Base-by-base conservation (phyloP, 1,139 yeast genomes). In the Geotrichum carabidarum region DNA sequence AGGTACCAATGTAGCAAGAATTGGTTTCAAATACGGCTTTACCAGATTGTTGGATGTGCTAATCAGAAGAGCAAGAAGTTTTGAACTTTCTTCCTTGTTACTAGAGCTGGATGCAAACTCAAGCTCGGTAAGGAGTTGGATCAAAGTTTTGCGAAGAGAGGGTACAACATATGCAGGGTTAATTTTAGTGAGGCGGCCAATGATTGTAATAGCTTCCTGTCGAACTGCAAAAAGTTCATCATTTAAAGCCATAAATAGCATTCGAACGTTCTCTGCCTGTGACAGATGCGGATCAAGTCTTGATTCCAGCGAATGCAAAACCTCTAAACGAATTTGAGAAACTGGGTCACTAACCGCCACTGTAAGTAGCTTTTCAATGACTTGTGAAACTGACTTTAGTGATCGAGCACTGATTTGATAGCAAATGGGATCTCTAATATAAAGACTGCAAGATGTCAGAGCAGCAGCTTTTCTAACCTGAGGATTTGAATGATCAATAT, bases 111-210 rank as follows among this genome's bases (percentile, higher is more conserved):
- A 80, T 2, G 96, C 86, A 68, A 84, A 90, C 62, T 90, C 95
- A 51, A 94, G 73, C 61, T 89, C 86, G 0, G 97, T 88, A 50
- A 94, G 71, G 17, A 91, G 75, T 68, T 93, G 97, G 51, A 94
- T 83, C 58, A 94, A 73, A 0, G 94, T 83, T 65, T 89, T 91
- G 61, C 99, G 76, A 55, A 94, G 74, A 1, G 95, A 86, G 0
- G 99, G 99, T 30, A 91, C 93, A 59, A 93, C 89, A 69, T 89
- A 91, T 0, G 99, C 98, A 0, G 99, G 98, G 64, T 94, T 94
- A 40, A 89, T 84, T 5, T 82, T 74, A 0, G 96, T 85, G 18
- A 94, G 72, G 56, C 97, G 78, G 1, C 99, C 98, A 56, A 93
- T 81, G 8, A 91, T 79, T 47, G 78, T 78, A 44, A 91, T 81